Evolutionary conservation across 2,329 filamentous ascomycete species (phyloP).

Genomic region (Tolypocladium cylindrosporum): DNA sequence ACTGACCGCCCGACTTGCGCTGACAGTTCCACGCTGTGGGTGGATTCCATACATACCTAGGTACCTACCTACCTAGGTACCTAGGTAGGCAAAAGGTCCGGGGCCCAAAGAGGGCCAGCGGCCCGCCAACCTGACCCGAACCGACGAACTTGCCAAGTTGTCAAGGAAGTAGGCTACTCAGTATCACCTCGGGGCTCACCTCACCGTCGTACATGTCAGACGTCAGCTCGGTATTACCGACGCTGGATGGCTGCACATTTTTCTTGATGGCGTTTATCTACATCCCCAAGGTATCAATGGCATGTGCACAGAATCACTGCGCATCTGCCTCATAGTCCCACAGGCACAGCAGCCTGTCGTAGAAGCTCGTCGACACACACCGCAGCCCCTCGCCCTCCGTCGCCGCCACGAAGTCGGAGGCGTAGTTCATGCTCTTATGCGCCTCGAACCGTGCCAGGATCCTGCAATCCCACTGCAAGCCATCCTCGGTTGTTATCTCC

Average conservation of each 20-base stretch:
- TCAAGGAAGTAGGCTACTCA: no score
- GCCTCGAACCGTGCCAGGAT: constrained; percentile 67
- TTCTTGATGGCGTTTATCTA: background rate
- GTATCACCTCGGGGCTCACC: no score
- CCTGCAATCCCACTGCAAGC: constrained; percentile 46
- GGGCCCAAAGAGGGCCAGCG: background rate
- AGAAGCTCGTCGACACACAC: constrained; percentile 67
- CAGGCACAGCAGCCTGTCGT: constrained; percentile 59
- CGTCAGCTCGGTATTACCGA: no score
- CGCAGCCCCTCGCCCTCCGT: constrained; percentile 18
- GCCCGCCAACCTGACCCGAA: no score
- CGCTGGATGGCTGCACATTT: background rate
- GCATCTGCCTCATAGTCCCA: constrained; percentile 35
- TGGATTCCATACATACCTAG: no score
- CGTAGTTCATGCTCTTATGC: constrained; percentile 94
- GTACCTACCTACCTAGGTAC: no score
- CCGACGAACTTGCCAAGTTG: no score
- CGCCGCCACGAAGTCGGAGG: constrained; percentile 55
- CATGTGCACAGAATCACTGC: background rate
- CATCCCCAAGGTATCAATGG: no score
- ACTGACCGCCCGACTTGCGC: background rate
- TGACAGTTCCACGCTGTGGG: no score
- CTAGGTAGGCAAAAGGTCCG: background rate
- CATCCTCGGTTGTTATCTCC: constrained; percentile 27
- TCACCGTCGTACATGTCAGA: no score